Evolutionary conservation across 2,329 filamentous ascomycete species (phyloP), one percentile per base, ranked within the genome.

Genomic region (Rugonectria rugulosa): DNA sequence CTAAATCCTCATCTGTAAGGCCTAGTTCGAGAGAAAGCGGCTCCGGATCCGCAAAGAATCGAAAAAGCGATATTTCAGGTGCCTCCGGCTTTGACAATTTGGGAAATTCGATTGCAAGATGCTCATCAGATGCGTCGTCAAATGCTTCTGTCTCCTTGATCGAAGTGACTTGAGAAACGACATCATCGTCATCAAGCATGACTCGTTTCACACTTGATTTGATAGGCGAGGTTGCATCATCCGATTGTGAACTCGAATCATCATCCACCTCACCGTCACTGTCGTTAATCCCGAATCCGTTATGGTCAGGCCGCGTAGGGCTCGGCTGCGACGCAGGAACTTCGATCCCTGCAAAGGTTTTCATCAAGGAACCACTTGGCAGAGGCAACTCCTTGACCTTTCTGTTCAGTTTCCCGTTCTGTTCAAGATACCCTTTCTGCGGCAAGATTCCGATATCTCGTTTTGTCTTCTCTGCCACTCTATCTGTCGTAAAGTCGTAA

Each of bases 41-140:
- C 62, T 88, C 83, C 5, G 83, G 81, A 20, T 87, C 83, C 2
- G 81, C 79, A 63, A 88, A 86, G 62, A 85, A 84, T 41, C 76
- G 80, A 4, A 78, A 72, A 14, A 88, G 72, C 0, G 84, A 71
- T 9, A 81, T 67, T 38, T 85, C 82, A 7, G 77, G 73, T 0
- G 75, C 70, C 17, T 82, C 81, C 4, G 76, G 76, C 53, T 77
- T 79, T 10, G 77, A 78, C 2, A 82, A 68, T 21, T 77, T 76
- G 0, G 79, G 78, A 14, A 86, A 63, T 34, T 86, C 83, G 15
- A 79, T 68, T 3, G 79, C 75, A 10, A 79, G 70, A 49, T 80
- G 77, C 2, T 79, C 75, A 3, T 82, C 78, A 2, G 76, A 19
- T 7, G 27, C 69, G 15, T 80, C 78, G 43, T 82, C 78, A 5